phyloP scores from a whole-genome alignment of 768 basidiomycete species.

The Mycena galericulata region DNA sequence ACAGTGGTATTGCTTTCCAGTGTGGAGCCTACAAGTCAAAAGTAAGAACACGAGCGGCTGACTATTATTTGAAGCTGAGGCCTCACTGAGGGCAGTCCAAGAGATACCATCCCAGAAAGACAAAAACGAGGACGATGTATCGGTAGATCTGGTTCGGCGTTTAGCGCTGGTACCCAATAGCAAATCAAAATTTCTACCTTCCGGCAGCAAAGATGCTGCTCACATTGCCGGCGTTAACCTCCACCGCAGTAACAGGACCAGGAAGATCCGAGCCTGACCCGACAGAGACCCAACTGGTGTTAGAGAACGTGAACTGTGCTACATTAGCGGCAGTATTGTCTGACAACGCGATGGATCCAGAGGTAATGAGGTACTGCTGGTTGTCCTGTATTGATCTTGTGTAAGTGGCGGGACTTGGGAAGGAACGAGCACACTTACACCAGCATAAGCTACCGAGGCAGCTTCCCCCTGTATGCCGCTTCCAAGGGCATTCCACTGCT shows the following conservation, averaged over 20 bases:
- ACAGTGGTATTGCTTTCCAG: conserved; percentile 72
- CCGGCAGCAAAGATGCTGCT: conserved; percentile 94
- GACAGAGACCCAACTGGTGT: conserved; percentile 79
- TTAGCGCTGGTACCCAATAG: background rate
- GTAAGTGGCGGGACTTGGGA: conserved; percentile 21
- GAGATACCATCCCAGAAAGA: conserved; percentile 85
- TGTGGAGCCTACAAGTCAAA: conserved; percentile 59
- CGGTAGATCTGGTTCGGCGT: conserved; percentile 55
- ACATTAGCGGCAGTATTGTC: conserved; percentile 78
- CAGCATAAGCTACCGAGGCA: conserved; percentile 81
- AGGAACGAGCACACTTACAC: conserved; percentile 62
- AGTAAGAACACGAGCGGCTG: conserved; percentile 1
- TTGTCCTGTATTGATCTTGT: conserved; percentile 58
- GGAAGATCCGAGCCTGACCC: conserved; percentile 74
- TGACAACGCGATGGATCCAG: conserved; percentile 79
- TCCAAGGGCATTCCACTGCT: conserved; percentile 86
- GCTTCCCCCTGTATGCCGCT: conserved; percentile 87
- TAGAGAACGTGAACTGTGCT: conserved; percentile 76
- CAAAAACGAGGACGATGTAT: conserved; percentile 77
- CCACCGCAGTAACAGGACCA: conserved; percentile 91
- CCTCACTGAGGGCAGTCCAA: conserved; percentile 78
- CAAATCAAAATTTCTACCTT: conserved; percentile 61
- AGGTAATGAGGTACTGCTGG: conserved; percentile 79
- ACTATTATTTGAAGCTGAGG: background rate
- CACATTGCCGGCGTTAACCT: conserved; percentile 82